Evolutionary conservation across 2,329 filamentous ascomycete genomes (phyloP), one percentile per base, ranked within the genome.

Genomic region (Nannizziopsis arthrosporioides): DNA sequence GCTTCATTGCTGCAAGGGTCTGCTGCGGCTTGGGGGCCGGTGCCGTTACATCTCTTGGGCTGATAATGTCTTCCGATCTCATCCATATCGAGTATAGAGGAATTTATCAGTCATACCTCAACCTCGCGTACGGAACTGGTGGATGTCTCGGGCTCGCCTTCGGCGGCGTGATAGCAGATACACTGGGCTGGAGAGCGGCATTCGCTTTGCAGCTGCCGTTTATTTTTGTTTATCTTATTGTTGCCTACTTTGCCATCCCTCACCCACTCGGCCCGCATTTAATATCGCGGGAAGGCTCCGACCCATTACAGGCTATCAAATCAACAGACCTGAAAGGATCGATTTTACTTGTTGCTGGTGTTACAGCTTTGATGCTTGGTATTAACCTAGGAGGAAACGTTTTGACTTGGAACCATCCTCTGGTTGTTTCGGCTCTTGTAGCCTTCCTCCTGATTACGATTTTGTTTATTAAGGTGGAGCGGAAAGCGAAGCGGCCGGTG

Each of bases 1-100:
- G 75, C 55, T 86, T 89, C 56, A 85, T 88, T 50, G 65, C 78
- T 2, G 84, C 83, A 1, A 68, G 84, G 49, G 83, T 84, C 0
- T 67, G 83, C 8, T 85, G 82, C 56, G 84, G 84, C 0, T 63
- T 89, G 1, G 84, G 83, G 3, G 84, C 83, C 0, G 85, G 84
- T 0, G 84, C 82, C 0, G 75, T 83, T 40, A 74, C 84, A 59
- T 77, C 80, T 1, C 66, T 84, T 62, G 79, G 73, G 2, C 75
- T 71, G 32, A 84, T 88, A 55, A 56, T 68, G 1, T 63, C 61
- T 10, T 83, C 81, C 55, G 84, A 88, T 60, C 65, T 86, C 41
- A 81, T 88, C n/a, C 81, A 79, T 3, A 80, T 88, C 47, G 78
- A 85, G 68, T 81, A 72, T 47, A 63, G 67, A 19, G 66, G 65